Percentiles rank a stretch among this genome's conserved stretches.
Evolutionary conservation across 805 yeast species (phyloP).

Genomic region (Saitoella complicata): DNA sequence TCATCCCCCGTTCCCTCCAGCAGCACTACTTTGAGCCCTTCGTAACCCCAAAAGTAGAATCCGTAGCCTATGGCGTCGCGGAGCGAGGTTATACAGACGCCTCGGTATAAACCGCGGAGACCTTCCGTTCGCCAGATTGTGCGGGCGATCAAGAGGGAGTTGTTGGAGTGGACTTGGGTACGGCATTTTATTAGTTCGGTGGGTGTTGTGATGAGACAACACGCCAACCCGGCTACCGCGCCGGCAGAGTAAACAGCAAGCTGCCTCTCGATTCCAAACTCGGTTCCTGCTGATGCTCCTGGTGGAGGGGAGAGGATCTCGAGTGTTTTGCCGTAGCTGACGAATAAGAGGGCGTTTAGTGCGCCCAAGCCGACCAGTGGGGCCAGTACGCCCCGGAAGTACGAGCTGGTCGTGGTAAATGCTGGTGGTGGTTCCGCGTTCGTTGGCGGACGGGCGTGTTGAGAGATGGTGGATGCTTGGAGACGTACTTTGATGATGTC

Average conservation of each 20-base stretch:
- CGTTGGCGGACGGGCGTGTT: too few relatives aligned
- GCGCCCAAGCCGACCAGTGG: slow-evolving; percentile 16
- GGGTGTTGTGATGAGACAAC: slow-evolving; percentile 14
- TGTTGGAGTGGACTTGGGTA: slow-evolving; percentile 12
- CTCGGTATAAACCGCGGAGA: slow-evolving; percentile 12
- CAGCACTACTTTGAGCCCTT: too few relatives aligned
- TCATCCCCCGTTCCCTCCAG: too few relatives aligned
- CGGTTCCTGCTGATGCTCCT: too few relatives aligned
- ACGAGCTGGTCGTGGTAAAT: too few relatives aligned
- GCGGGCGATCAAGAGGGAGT: slow-evolving; percentile 9
- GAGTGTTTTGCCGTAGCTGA: too few relatives aligned
- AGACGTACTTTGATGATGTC: slow-evolving; percentile 15
- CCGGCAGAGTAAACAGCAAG: slow-evolving; percentile 10
- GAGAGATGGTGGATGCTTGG: slow-evolving; percentile 9
- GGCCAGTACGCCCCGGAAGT: slow-evolving; percentile 15
- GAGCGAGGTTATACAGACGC: slow-evolving; percentile 12
- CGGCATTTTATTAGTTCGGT: slow-evolving; percentile 14
- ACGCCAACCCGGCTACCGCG: slow-evolving; percentile 13
- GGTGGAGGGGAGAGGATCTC: too few relatives aligned
- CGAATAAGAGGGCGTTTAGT: slow-evolving; percentile 6
- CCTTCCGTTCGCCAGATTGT: slow-evolving; percentile 9
- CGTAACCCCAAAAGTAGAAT: slow-evolving; percentile 13
- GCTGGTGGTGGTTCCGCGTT: background rate
- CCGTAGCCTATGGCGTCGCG: slow-evolving; percentile 17
- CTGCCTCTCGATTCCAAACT: too few relatives aligned